These are phyloP conservation scores for Imleria badia DNA, from an alignment of 768 basidiomycete species.

Conservation along the genomic window DNA sequence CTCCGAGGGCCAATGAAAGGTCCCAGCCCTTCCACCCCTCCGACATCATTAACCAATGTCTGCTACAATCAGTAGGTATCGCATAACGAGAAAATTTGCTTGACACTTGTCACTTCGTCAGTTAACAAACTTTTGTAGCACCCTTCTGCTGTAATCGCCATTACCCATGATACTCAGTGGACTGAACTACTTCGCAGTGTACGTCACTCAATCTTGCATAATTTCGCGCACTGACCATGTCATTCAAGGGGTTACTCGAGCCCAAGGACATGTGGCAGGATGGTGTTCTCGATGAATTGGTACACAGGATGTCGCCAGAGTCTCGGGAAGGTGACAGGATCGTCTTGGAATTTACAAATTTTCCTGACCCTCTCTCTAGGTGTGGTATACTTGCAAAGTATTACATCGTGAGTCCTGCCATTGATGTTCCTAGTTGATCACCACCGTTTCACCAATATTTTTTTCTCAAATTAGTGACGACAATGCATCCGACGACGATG, in stretches of 20 bases:
- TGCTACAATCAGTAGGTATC: background rate
- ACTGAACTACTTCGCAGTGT: background rate
- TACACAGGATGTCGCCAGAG: background rate
- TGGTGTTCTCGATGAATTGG: background rate
- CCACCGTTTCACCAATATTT: too few species aligned
- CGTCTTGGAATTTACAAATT: background rate
- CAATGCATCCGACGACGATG: too few species aligned
- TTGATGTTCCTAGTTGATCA: background rate
- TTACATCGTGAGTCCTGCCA: background rate
- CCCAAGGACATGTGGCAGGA: background rate
- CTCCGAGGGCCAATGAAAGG: too few species aligned
- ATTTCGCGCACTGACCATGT: too few species aligned
- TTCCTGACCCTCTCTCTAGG: background rate
- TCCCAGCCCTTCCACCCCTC: background rate
- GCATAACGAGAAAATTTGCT: background rate
- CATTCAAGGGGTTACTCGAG: background rate
- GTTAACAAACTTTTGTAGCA: background rate
- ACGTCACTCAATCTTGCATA: background rate
- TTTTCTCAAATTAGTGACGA: too few species aligned
- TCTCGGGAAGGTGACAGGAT: background rate
- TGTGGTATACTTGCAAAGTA: background rate
- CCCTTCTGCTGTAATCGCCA: background rate
- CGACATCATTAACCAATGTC: background rate
- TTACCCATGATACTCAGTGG: background rate
- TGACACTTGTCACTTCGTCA: background rate